Evolutionary conservation across 352 stramenopile genomes (phyloP).

Genomic region (Blastocystis hominis): DNA sequence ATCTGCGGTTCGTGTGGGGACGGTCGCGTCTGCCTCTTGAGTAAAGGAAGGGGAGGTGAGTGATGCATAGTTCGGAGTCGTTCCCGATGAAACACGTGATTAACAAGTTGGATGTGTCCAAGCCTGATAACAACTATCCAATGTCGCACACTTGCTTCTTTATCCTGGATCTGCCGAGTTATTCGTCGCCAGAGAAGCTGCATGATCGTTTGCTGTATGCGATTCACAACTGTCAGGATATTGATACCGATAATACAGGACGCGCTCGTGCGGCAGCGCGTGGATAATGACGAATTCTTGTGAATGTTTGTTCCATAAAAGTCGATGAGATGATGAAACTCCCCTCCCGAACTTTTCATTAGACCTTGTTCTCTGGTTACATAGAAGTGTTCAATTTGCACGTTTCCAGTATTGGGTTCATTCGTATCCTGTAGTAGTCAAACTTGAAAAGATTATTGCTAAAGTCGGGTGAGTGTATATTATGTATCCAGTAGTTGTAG

Average conservation of each 20-base stretch:
- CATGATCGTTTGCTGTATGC: conserved; percentile 70
- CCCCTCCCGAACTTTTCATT: background rate
- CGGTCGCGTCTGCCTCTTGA: conserved; percentile 70
- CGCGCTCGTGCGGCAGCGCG: conserved; percentile 11
- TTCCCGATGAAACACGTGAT: conserved; percentile 68
- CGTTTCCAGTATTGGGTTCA: background rate
- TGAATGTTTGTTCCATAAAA: background rate
- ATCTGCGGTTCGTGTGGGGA: conserved; percentile 80
- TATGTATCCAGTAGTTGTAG: background rate
- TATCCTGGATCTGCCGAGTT: conserved; percentile 67
- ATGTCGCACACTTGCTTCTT: conserved; percentile 72
- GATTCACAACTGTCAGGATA: conserved; percentile 83
- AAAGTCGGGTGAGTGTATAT: background rate
- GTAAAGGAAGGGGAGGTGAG: conserved; percentile 49
- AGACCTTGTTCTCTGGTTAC: too few relatives aligned
- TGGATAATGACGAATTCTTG: background rate
- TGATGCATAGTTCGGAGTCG: conserved; percentile 48
- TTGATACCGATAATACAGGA: conserved; percentile 72
- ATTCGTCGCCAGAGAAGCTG: conserved; percentile 66
- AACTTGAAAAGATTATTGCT: background rate
- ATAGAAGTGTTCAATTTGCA: background rate
- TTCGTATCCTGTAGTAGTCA: background rate
- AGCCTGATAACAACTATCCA: conserved; percentile 66
- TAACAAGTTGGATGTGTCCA: conserved; percentile 54
- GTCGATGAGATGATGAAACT: background rate